A percentile compares a stretch with the other conserved stretches of the same genome.
Conservation (phyloP, 1,284 basidiomycete species). For the Cutaneotrichosporon spelunceum region DNA sequence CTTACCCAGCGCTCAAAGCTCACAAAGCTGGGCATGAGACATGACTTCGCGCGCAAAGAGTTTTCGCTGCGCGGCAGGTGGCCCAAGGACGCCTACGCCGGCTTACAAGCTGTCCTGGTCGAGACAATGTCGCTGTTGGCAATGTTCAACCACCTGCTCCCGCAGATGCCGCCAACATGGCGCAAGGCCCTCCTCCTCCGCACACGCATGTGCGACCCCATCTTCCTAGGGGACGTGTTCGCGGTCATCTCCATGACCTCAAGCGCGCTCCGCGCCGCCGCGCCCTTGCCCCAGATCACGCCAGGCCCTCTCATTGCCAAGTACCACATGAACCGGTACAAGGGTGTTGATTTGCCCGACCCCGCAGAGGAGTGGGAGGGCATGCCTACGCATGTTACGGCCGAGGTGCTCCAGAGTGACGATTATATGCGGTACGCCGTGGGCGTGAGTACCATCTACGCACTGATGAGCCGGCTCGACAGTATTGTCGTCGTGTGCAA, state of each 20-base stretch:
- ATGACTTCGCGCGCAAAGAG: slow-evolving; percentile 49
- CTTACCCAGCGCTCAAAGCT: slow-evolving; percentile 43
- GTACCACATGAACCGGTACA: slow-evolving; percentile 53
- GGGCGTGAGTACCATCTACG: slow-evolving; percentile 47
- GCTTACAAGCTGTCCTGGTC: slow-evolving; percentile 41
- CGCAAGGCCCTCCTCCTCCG: slow-evolving; percentile 68
- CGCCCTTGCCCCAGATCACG: slow-evolving; percentile 77
- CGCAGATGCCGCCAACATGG: slow-evolving; percentile 57
- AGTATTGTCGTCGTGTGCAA: slow-evolving; percentile 46
- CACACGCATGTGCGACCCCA: slow-evolving; percentile 70
- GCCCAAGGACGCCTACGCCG: slow-evolving; percentile 49
- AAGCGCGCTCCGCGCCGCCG: slow-evolving; percentile 66
- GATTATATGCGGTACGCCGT: slow-evolving; percentile 50
- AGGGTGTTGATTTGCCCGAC: slow-evolving; percentile 43
- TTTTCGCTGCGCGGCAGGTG: slow-evolving; percentile 48
- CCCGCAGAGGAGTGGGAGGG: slow-evolving; percentile 37
- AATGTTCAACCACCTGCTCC: slow-evolving; percentile 49
- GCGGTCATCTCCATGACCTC: slow-evolving; percentile 64
- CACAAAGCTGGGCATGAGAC: slow-evolving; percentile 40
- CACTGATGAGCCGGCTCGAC: slow-evolving; percentile 45
- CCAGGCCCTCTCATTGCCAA: slow-evolving; percentile 75
- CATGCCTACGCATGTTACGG: slow-evolving; percentile 44
- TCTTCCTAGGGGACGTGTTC: slow-evolving; percentile 78
- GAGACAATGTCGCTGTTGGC: slow-evolving; percentile 46
- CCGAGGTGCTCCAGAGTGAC: slow-evolving; percentile 46